Base-by-base conservation (phyloP, 768 basidiomycete genomes). In the Termitomyces sp. region DNA sequence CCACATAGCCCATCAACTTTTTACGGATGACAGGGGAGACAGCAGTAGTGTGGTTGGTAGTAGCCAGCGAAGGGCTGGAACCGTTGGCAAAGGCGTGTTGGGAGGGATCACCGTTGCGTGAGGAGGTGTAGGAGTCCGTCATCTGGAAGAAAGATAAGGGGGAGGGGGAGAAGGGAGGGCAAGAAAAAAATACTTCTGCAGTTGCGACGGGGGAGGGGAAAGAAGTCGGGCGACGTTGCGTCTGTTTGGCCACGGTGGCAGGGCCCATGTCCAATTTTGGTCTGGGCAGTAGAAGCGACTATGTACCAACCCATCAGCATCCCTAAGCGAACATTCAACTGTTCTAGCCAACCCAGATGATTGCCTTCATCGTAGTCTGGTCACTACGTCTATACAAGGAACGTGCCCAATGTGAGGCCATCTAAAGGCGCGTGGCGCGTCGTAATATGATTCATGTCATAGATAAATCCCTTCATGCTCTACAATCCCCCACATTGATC, bases 1-100 rank as follows among this genome's bases (percentile, higher is more conserved):
- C 94, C 62, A 96, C 94, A 73, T 94, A 96, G 70, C 94, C 92
- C 86, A 91, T 92, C 69, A 96, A 82, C 79, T 95, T 95, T 87
- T 94, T 95, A 77, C 92, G 89, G 70, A 84, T 83, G 72, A 82
- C 79, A 67, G 76, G 77, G 61, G 82, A 76, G 57, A 77, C 29
- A 62, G 70, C 74, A 62, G 74, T 61, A n/a, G 73, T 71, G 59
- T 75, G 74, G 63, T 66, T 65, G 50, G 72, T 69, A 45, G 74
- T 72, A 57, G 74, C 77, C 46, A 88, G 74, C 25, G 89, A 88
- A 48, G 89, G 84, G 63, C 78, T 86, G 52, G 86, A 85, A 67
- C 82, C 86, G 71, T 88, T 90, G 56, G 79, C 75, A 64, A 76
- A 74, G 69, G 85, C 85, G 70, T 87, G 88, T 59, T 83, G 77